These are phyloP conservation scores for Ustilago hordei DNA, from an alignment of 1,284 basidiomycete species.

Conservation along the genomic window DNA sequence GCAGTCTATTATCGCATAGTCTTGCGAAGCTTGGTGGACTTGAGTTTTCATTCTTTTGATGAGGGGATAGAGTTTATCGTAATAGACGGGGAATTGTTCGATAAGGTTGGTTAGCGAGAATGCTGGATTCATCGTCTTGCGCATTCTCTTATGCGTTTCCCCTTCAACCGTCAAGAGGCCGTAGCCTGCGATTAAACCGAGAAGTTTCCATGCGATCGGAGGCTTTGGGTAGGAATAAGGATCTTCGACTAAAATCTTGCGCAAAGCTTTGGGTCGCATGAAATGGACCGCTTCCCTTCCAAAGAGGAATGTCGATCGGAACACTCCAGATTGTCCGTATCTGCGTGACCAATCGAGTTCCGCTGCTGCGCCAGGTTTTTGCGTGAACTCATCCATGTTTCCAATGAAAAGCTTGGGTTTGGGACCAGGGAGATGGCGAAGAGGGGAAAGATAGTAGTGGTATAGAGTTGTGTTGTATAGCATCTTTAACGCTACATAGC, in stretches of 20 bases:
- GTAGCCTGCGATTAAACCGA: conserved; percentile 51
- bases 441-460: conserved; percentile 42
- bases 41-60: conserved; percentile 50
- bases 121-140: conserved; percentile 62
- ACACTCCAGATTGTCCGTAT: conserved; percentile 35
- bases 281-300: conserved; percentile 49
- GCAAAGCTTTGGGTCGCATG: conserved; percentile 36
- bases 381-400: conserved; percentile 39
- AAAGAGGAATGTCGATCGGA: conserved; percentile 42
- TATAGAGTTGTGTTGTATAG: conserved; percentile 44
- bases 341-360: conserved; percentile 43
- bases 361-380: conserved; percentile 33
- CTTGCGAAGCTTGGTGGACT: conserved; percentile 37
- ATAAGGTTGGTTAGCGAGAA: conserved; percentile 56
- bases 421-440: conserved; percentile 50
- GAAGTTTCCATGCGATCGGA: conserved; percentile 38
- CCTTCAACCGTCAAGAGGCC: conserved; percentile 59
- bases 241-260: conserved; percentile 53
- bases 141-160: conserved; percentile 53
- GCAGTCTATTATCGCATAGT: conserved; percentile 55
- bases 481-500: conserved; percentile 19
- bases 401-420: conserved; percentile 39
- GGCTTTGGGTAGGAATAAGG: conserved; percentile 55
- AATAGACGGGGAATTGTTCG: conserved; percentile 60
- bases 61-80: conserved; percentile 47